Evolutionary conservation across 129 eudicot genomes (phyloP), one percentile per base, ranked within the genome.

Genomic region (Rutidosis leptorrhynchoides): DNA sequence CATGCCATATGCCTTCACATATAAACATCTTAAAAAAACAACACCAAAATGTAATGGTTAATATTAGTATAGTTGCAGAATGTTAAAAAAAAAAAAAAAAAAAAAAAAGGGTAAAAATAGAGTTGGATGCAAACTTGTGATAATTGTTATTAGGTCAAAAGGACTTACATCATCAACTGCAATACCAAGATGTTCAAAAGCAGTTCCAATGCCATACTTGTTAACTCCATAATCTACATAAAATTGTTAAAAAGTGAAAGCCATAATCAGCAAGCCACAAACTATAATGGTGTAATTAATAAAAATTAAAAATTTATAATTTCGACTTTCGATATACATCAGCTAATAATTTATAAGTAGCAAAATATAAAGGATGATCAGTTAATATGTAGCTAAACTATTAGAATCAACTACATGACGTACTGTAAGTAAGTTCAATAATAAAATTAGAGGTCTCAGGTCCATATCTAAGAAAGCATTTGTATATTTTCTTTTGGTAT

Each of bases 381-480:
- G 11, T 21, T 17, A 51, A 26, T 16, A 48, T 61, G 60, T 29
- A 27, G 25, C 17, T 43, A 2, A 40, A 67, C 25, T 33, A 60
- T 14, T n/a, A 12, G 17, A 58, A 60, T 60, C n/a, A 76, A 24
- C 25, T 43, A 59, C 26, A 57, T 20, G 24, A 70, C 87, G 48
- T 83, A 87, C 97, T 87, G 81, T 91, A 87, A 30, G 96, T 91
- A 52, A 91, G 86, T 78, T 91, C 97, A 53, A 91, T 75, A 11
- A 74, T 85, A 85, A 91, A 87, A 72, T 88, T 79, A 58, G 95
- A 79, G 43, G 75, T 87, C 76, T 91, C 96, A 1, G 96, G 95
- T 56, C 98, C 98, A 76, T 87, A 91, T 65, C 98, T 32, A 91
- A 73, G 67, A 91, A 91, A 19, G 96, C 94, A 53, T 91, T 91